Base-by-base conservation (phyloP, 2,329 filamentous ascomycete genomes). In the Rosellinia necatrix region DNA sequence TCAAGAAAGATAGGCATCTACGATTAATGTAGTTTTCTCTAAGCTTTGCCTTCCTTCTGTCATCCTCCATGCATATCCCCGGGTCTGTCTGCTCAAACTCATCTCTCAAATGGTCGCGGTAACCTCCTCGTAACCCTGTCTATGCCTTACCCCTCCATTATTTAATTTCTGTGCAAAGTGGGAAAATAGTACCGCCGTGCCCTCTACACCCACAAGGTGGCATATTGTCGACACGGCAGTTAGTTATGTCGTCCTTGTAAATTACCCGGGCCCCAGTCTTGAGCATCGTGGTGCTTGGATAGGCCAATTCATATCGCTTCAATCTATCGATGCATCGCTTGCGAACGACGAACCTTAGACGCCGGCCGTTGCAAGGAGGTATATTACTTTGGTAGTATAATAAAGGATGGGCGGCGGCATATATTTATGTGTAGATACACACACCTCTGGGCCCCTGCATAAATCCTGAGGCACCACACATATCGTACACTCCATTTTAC, bases 221-320 rank as follows among this genome's bases (percentile, higher is more conserved):
- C 6, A 21, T 29, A 15, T 17, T 30, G 6, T n/a, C 40, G 46
- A 49, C 32, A 41, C 55, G 55, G 55, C 50, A 58, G 27, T 37
- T 50, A 40, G 9, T n/a, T 30, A 37, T 50, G 24, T 54, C 12
- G 6, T 53, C 24, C 38, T 9, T 24, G 30, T 9, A 4, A 58
- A 58, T 58, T 58, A 58, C n/a, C 55, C 55, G 55, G 44, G 22
- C 46, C 34, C 40, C 21, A n/a, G 22, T 40, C 40, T 21, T 38
- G 25, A 15, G 10, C 15, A 49, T 44, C 22, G 13, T 13, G 22
- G 21, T 21, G 4, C 4, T 27, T 46, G 42, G 44, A 58, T 58
- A 54, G 55, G 55, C 21, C 41, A 37, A 44, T 30, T 24, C 19
- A 58, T 58, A 58, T 53, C 46, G 13, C 25, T 17, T n/a, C 32